Evolutionary conservation across 2,329 filamentous ascomycete species (phyloP).

Genomic region (Teratosphaeria pseudoeucalypti): DNA sequence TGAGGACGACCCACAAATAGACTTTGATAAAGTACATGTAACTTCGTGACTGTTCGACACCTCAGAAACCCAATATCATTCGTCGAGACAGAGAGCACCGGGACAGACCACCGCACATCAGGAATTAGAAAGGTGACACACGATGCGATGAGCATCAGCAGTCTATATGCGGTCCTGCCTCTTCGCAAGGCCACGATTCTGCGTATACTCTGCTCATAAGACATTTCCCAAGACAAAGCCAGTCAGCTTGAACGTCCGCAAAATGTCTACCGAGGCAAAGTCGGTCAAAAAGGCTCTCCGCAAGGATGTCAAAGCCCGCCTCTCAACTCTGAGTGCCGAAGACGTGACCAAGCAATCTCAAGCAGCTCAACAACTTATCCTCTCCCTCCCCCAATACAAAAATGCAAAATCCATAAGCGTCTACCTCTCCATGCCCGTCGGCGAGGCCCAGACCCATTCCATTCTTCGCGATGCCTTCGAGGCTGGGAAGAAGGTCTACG

Average conservation of each 20-base stretch:
- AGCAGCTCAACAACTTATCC: constrained; percentile 53
- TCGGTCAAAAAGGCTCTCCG: constrained; percentile 64
- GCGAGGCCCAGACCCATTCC: constrained; percentile 72
- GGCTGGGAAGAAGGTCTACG: constrained; percentile 73
- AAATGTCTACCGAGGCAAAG: constrained; percentile 4
- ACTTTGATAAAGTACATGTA: background rate
- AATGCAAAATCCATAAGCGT: constrained; percentile 68
- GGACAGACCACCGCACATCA: background rate
- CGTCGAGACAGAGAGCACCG: background rate
- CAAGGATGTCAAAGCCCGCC: constrained; percentile 54
- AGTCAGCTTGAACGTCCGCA: background rate
- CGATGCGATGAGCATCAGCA: background rate
- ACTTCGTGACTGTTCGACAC: background rate
- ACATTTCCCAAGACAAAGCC: background rate
- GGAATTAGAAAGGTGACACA: background rate
- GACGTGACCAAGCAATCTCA: constrained; percentile 60
- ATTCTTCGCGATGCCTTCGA: constrained; percentile 74
- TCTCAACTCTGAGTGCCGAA: constrained; percentile 53
- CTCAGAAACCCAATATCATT: background rate
- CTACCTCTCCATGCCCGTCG: constrained; percentile 84
- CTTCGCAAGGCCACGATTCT: background rate
- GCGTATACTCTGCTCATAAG: background rate
- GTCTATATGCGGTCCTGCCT: background rate
- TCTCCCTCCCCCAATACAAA: constrained; percentile 61
- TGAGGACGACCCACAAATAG: background rate